Conservation (phyloP, 495 filamentous ascomycete species). For the Darksidea phi region DNA sequence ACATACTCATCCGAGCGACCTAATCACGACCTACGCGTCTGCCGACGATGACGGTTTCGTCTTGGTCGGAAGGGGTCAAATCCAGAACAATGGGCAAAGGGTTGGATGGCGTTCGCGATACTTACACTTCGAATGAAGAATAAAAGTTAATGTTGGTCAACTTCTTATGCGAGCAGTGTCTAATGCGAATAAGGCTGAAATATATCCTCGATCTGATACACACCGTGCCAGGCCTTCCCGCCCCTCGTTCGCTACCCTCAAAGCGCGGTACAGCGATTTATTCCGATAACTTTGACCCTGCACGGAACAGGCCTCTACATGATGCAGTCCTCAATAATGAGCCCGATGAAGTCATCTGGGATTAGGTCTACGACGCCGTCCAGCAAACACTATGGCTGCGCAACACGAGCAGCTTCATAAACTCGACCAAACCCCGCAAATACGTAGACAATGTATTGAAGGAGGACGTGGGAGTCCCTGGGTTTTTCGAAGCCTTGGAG, state of each 20-base stretch:
- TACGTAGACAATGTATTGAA: constrained; percentile 46
- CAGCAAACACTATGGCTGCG: constrained; percentile 46
- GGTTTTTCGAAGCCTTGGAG: constrained; percentile 43
- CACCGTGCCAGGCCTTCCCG: not conserved
- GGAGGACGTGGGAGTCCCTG: constrained; percentile 42
- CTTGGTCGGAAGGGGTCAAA: not conserved
- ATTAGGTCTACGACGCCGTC: constrained; percentile 14
- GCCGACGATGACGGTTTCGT: too few species aligned
- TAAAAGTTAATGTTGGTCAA: not conserved
- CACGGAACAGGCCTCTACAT: constrained; percentile 41
- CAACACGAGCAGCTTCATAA: constrained; percentile 47
- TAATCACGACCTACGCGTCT: too few species aligned
- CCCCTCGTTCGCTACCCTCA: not conserved
- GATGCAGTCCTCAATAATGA: constrained; percentile 21
- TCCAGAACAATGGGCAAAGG: constrained; percentile 1
- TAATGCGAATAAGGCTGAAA: not conserved
- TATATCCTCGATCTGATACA: not conserved
- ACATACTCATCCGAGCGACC: too few species aligned
- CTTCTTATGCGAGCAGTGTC: not conserved
- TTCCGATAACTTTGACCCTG: constrained; percentile 42
- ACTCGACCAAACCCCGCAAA: constrained; percentile 47
- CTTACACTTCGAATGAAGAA: too few species aligned
- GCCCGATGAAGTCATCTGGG: constrained; percentile 19
- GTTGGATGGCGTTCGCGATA: constrained; percentile 3
- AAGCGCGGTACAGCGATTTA: not conserved